phyloP scores from a whole-genome alignment of 2,329 filamentous ascomycete species.

The Aspergillus oerlinghausenensis region DNA sequence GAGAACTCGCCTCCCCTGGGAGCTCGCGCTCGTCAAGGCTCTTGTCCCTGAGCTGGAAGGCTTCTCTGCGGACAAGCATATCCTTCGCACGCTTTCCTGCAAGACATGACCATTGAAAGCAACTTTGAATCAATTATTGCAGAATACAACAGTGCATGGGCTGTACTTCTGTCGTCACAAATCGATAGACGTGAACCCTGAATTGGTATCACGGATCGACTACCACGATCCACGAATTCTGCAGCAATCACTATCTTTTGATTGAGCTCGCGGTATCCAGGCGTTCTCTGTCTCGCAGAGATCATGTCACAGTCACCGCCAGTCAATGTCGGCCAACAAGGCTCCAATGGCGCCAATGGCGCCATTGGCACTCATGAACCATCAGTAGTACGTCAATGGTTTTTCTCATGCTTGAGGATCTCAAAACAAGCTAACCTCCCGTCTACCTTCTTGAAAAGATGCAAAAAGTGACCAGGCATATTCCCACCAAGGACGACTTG shows the following conservation, averaged over 20 bases:
- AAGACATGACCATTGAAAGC: neutral
- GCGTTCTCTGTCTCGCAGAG: neutral
- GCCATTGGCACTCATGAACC: neutral
- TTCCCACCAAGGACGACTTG: slow-evolving; percentile 16
- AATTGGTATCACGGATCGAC: neutral
- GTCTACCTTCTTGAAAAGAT: slow-evolving; percentile 1
- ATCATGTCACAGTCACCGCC: slow-evolving; percentile 5
- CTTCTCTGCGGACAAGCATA: neutral
- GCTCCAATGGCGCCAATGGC: neutral
- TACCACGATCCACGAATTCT: neutral
- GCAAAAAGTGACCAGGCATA: slow-evolving; percentile 11
- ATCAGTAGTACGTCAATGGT: neutral
- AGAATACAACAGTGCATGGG: too few relatives aligned
- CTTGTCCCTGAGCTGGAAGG: neutral
- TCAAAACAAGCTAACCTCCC: slow-evolving; percentile 1
- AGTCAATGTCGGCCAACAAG: neutral
- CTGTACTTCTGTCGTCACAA: too few relatives aligned
- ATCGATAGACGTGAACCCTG: too few relatives aligned
- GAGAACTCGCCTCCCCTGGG: neutral
- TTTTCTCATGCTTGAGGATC: neutral
- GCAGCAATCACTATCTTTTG: neutral
- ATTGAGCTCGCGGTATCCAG: neutral
- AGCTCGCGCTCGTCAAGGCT: neutral
- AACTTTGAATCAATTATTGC: neutral
- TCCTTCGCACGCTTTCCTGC: neutral